Percentiles rank a stretch among this genome's conserved stretches.
Evolutionary conservation across 108 stramenopile species (phyloP).

Genomic region (Chaetoceros muelleri): DNA sequence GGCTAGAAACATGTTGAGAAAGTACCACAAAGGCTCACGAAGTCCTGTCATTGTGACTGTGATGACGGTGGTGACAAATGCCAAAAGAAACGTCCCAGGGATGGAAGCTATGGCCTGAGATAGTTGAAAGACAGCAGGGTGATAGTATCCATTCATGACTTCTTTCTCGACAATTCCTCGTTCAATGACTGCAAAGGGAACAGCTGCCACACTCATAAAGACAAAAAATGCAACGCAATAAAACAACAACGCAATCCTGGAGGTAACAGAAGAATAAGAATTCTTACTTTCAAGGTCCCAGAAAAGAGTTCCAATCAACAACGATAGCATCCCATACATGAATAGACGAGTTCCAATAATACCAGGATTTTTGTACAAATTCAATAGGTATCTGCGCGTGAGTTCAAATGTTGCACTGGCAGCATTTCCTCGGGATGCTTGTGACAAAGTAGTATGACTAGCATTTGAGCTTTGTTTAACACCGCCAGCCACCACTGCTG

Average conservation of each 20-base stretch:
- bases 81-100: constrained; percentile 31
- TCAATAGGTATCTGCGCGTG: constrained; percentile 32
- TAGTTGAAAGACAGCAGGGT: constrained; percentile 33
- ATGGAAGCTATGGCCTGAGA: constrained; percentile 28
- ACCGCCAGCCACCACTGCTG: no score
- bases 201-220: constrained; percentile 48
- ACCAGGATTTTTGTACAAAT: constrained; percentile 47
- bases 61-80: constrained; percentile 32
- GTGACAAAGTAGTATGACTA: no score
- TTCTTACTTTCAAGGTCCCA: constrained; percentile 25
- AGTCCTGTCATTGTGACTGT: constrained; percentile 32
- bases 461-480: no score
- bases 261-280: constrained; percentile 20
- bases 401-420: constrained; percentile 11
- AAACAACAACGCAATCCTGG: constrained; percentile 32
- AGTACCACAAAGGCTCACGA: constrained; percentile 31
- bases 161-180: constrained; percentile 50
- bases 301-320: constrained; percentile 26
- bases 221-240: constrained; percentile 58
- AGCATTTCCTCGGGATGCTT: no score
- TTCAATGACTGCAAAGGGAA: constrained; percentile 56
- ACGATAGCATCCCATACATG: constrained; percentile 39
- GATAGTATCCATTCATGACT: constrained; percentile 46
- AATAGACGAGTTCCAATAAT: constrained; percentile 38
- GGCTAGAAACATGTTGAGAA: constrained; percentile 37